Evolutionary conservation across 805 yeast species (phyloP).

Genomic region (Metschnikowia gelsemii): DNA sequence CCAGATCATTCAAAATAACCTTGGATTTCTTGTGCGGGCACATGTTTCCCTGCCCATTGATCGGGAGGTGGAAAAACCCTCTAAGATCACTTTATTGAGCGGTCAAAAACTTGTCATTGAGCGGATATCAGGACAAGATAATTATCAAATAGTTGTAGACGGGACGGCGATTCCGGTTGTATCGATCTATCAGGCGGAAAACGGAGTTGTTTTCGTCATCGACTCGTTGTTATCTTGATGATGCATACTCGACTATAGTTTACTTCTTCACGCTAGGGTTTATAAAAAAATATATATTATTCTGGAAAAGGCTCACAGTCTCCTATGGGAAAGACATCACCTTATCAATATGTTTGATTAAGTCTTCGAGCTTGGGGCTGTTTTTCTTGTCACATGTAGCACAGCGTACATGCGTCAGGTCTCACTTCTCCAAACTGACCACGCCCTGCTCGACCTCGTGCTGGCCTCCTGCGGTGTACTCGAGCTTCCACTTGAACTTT

Average conservation of each 20-base stretch:
- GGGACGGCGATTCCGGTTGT: conserved; percentile 28
- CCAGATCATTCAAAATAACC: conserved; percentile 49
- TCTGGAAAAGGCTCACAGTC: not conserved
- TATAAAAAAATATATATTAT: conserved; percentile 1
- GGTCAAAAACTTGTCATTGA: conserved; percentile 11
- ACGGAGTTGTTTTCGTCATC: conserved; percentile 40
- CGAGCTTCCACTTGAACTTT: conserved; percentile 75
- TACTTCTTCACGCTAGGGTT: not conserved
- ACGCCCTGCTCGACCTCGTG: conserved; percentile 15
- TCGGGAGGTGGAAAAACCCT: conserved; percentile 4
- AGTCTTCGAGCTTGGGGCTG: no score
- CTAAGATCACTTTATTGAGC: conserved; percentile 9
- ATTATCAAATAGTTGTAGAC: conserved; percentile 16
- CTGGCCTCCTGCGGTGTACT: conserved; percentile 38
- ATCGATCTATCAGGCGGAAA: conserved; percentile 34
- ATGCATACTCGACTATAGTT: conserved; percentile 17
- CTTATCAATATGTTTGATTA: not conserved
- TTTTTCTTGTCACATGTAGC: not conserved
- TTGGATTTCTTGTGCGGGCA: conserved; percentile 56
- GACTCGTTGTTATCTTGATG: conserved; percentile 29
- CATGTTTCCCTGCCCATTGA: conserved; percentile 43
- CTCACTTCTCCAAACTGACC: conserved; percentile 11
- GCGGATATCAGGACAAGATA: conserved; percentile 2
- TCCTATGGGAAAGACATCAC: not conserved
- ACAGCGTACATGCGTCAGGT: not conserved